These are phyloP conservation scores for Elsinoe perseae DNA, from an alignment of 2,329 filamentous ascomycete species.

Conservation along the genomic window DNA sequence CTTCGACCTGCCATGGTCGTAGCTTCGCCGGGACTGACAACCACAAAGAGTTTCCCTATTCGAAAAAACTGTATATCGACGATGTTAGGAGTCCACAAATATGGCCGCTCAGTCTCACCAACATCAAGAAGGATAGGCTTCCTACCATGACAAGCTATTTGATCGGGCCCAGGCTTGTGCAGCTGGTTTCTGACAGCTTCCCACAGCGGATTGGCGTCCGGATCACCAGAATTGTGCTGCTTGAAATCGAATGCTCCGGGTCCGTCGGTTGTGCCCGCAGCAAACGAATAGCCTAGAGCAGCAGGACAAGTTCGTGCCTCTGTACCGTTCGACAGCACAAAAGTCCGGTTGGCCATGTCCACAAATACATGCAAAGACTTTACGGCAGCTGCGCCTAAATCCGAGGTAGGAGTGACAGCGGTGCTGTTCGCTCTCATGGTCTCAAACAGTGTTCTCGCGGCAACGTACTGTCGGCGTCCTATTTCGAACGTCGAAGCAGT, in stretches of 20 bases:
- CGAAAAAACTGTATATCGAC: constrained; percentile 82
- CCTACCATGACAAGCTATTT: constrained; percentile 66
- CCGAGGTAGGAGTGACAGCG: not conserved
- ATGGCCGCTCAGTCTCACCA: constrained; percentile 68
- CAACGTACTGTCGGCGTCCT: constrained; percentile 61
- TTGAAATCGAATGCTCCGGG: constrained; percentile 91
- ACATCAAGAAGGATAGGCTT: constrained; percentile 87
- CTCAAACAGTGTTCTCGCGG: constrained; percentile 53
- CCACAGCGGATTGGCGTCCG: constrained; percentile 73
- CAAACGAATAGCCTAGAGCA: constrained; percentile 84
- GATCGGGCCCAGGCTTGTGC: constrained; percentile 60
- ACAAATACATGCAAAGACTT: constrained; percentile 80
- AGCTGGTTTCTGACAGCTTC: constrained; percentile 63
- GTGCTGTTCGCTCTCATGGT: constrained; percentile 33
- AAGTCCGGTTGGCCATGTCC: constrained; percentile 69
- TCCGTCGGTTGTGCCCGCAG: constrained; percentile 84
- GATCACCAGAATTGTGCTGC: constrained; percentile 69
- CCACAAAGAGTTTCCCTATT: constrained; percentile 74
- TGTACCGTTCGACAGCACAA: constrained; percentile 65
- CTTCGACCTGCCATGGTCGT: constrained; percentile 87
- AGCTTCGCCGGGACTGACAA: constrained; percentile 78
- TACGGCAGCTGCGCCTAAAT: constrained; percentile 51
- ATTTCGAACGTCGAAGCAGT: constrained; percentile 69
- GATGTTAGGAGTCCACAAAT: constrained; percentile 84
- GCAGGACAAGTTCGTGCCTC: constrained; percentile 71